phyloP scores from a whole-genome alignment of 805 yeast species.

The Pichia deserticola region DNA sequence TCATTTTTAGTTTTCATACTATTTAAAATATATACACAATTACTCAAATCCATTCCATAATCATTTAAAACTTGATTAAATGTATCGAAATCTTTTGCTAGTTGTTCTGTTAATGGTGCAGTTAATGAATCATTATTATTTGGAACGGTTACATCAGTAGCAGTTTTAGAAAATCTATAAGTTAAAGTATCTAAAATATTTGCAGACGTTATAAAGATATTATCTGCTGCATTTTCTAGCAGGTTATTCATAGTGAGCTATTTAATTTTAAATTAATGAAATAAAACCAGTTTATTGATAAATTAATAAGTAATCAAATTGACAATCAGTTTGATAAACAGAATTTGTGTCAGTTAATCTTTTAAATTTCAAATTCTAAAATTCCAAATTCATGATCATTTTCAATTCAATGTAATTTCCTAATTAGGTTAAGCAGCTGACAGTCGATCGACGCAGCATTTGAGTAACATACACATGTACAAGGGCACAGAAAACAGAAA shows the following conservation, averaged over 20 bases:
- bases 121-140: slow-evolving; percentile 24
- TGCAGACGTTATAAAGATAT: slow-evolving; percentile 28
- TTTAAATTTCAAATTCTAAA: no score
- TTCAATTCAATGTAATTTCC: background rate
- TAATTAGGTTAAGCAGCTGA: no score
- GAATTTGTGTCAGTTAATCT: no score
- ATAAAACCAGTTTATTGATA: no score
- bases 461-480: slow-evolving; percentile 1
- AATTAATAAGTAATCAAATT: no score
- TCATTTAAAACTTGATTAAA: slow-evolving; percentile 27
- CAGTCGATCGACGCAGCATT: slow-evolving; percentile 16
- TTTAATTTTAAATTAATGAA: background rate
- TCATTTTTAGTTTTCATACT: slow-evolving; percentile 21
- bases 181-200: slow-evolving; percentile 26
- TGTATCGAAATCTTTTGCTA: slow-evolving; percentile 20
- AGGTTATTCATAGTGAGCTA: slow-evolving; percentile 18
- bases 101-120: slow-evolving; percentile 19
- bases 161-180: slow-evolving; percentile 19
- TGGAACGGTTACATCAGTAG: slow-evolving; percentile 22
- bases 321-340: no score
- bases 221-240: slow-evolving; percentile 26
- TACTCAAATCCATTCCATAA: slow-evolving; percentile 22
- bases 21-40: slow-evolving; percentile 22
- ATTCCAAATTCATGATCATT: no score
- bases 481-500: background rate